A percentile compares a stretch with the other conserved stretches of the same genome.
These are phyloP conservation scores for Sclerotinia borealis DNA, from an alignment of 2,329 filamentous ascomycete genomes.

Conservation along the genomic window DNA sequence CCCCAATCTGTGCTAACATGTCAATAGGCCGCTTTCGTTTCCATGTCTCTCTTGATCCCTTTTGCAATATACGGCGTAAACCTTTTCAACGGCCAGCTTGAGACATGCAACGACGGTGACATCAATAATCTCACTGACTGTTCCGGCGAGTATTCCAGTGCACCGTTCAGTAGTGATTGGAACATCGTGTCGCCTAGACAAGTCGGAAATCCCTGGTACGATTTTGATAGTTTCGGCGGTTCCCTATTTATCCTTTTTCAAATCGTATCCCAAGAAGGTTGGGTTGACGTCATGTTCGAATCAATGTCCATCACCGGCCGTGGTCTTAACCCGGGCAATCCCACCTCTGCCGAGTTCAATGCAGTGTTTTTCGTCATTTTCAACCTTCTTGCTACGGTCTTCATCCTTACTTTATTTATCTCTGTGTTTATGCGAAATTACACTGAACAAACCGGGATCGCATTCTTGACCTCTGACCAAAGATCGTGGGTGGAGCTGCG, in stretches of 20 bases:
- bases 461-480: slow-evolving; percentile 91
- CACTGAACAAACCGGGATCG: slow-evolving; percentile 95
- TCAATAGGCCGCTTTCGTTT: slow-evolving; percentile 70
- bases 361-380: slow-evolving; percentile 93
- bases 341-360: slow-evolving; percentile 68
- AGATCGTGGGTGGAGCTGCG: slow-evolving; percentile 93
- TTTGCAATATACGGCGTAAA: slow-evolving; percentile 96
- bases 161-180: slow-evolving; percentile 71
- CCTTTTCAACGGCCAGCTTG: slow-evolving; percentile 78
- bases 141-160: slow-evolving; percentile 72
- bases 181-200: slow-evolving; percentile 75
- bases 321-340: slow-evolving; percentile 65
- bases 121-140: slow-evolving; percentile 64
- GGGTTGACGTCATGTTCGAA: slow-evolving; percentile 86
- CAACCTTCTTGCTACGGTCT: slow-evolving; percentile 93
- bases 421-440: slow-evolving; percentile 99
- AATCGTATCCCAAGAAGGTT: slow-evolving; percentile 97
- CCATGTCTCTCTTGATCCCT: slow-evolving; percentile 85
- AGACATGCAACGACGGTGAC: slow-evolving; percentile 70
- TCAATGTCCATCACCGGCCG: slow-evolving; percentile 75
- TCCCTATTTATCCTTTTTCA: slow-evolving; percentile 96
- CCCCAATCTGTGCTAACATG: slow-evolving; percentile 12
- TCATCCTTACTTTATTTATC: slow-evolving; percentile 93
- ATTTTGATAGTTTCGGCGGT: slow-evolving; percentile 92
- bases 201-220: slow-evolving; percentile 75